Base-by-base conservation (phyloP, 2,329 filamentous ascomycete genomes). In the Ophiosphaerella korrae region DNA sequence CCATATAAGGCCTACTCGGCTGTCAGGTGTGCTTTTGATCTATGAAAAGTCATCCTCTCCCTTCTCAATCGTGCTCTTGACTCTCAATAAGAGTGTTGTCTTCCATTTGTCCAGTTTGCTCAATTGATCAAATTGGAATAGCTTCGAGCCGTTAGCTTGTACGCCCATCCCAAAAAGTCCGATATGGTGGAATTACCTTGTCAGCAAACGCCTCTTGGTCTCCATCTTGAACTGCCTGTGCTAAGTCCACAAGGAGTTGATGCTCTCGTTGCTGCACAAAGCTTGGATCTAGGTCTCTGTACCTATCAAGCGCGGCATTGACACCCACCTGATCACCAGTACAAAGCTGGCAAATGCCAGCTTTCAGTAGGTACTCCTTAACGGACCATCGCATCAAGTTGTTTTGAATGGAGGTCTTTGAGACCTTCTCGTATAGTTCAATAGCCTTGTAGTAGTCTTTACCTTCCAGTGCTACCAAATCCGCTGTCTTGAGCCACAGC, bases 41-140 rank as follows among this genome's bases (percentile, higher is more conserved):
- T 75, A 89, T 55, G 86, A 87, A 66, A 88, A 89, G 66, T 89
- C 86, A 59, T 88, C 86, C 35, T 80, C 84, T 58, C 81, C 79
- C 68, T 85, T 82, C 76, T 93, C 88, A 64, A 96, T 95, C 46
- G 81, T 81, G 66, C 87, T 87, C 86, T 97, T 97, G 67, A 97
- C 83, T 63, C 86, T 84, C 68, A 96, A 78, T 57, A 96, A 75
- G 50, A 96, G 79, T 29, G 88, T 90, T 43, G 90, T 96, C 88
- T 97, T 96, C 93, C 93, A 97, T 79, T 93, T 94, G 72, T 97
- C 92, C 68, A 97, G 78, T 80, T 94, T 94, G 78, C 87, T 94
- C 78, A 96, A 82, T 78, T 95, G 90, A 73, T 97, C 92, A 70
- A 85, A 97, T 73, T 93, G 87, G 80, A 89, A 96, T 57, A 95